phyloP scores from a whole-genome alignment of 495 filamentous ascomycete genomes.

The Lophiostoma macrostomum region DNA sequence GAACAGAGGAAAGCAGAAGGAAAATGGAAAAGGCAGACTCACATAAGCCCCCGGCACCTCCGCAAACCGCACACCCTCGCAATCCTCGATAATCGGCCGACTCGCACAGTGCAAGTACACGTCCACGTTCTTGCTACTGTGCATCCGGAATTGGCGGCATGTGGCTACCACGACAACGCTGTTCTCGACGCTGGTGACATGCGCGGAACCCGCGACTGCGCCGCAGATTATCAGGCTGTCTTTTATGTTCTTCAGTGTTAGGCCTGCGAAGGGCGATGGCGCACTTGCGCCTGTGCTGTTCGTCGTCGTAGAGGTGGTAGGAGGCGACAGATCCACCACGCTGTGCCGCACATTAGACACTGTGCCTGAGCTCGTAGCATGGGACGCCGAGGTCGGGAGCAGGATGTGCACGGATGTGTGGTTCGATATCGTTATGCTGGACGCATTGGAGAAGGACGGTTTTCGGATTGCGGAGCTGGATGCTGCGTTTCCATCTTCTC shows the following conservation, averaged over 20 bases:
- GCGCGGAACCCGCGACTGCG: conserved; percentile 71
- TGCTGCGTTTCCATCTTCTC: too few relatives aligned
- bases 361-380: conserved; percentile 65
- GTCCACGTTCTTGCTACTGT: conserved; percentile 73
- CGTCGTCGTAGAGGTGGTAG: conserved; percentile 55
- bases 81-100: conserved; percentile 92
- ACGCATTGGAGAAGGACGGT: conserved; percentile 58
- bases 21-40: too few relatives aligned
- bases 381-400: conserved; percentile 64
- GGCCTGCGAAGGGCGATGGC: conserved; percentile 73
- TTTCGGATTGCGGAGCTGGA: conserved; percentile 46
- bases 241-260: conserved; percentile 68
- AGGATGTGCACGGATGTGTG: conserved; percentile 66
- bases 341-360: conserved; percentile 69
- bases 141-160: conserved; percentile 82
- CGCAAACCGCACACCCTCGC: conserved; percentile 72
- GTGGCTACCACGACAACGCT: conserved; percentile 71
- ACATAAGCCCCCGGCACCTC: conserved; percentile 68
- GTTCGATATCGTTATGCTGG: conserved; percentile 61
- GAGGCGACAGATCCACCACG: conserved; percentile 73
- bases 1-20: too few relatives aligned
- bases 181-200: conserved; percentile 72
- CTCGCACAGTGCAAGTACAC: conserved; percentile 79
- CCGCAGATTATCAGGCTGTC: conserved; percentile 72
- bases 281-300: too few relatives aligned